These are phyloP conservation scores for Microdochium bolleyi DNA, from an alignment of 2,329 filamentous ascomycete genomes.

Conservation along the genomic window DNA sequence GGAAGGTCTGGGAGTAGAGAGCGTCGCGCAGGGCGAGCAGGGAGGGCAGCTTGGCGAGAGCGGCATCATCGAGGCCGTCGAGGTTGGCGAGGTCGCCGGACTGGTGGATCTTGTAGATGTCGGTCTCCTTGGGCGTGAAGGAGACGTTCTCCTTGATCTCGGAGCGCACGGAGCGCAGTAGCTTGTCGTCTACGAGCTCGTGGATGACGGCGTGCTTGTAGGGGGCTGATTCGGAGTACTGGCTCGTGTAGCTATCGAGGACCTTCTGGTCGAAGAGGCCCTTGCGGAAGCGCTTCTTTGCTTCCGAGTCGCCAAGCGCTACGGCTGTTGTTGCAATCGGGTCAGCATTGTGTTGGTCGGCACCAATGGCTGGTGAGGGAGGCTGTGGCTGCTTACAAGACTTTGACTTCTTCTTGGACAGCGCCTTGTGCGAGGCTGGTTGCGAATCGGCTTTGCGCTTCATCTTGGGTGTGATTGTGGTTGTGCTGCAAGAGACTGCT, in stretches of 20 bases:
- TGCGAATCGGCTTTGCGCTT: slow-evolving; percentile 52
- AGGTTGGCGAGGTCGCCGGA: slow-evolving; percentile 96
- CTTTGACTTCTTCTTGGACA: slow-evolving; percentile 42
- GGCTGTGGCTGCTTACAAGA: slow-evolving; percentile 1
- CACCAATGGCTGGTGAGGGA: not conserved
- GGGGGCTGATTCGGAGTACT: slow-evolving; percentile 57
- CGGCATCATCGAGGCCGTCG: slow-evolving; percentile 82
- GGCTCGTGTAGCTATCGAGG: slow-evolving; percentile 48
- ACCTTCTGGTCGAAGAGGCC: slow-evolving; percentile 56
- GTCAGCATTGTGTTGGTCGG: not conserved
- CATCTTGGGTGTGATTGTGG: slow-evolving; percentile 27
- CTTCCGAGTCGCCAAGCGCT: slow-evolving; percentile 27
- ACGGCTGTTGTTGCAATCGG: not conserved
- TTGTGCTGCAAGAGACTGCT: not conserved
- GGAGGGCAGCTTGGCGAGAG: slow-evolving; percentile 78
- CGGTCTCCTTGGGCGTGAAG: slow-evolving; percentile 97
- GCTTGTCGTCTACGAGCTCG: slow-evolving; percentile 66
- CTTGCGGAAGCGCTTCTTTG: slow-evolving; percentile 52
- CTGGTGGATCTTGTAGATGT: slow-evolving; percentile 99
- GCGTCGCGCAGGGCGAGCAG: slow-evolving; percentile 90
- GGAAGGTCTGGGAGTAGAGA: slow-evolving; percentile 83
- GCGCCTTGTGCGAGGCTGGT: slow-evolving; percentile 30
- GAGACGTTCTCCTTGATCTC: slow-evolving; percentile 88
- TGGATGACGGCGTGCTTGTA: slow-evolving; percentile 94
- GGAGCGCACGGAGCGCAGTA: slow-evolving; percentile 77